phyloP scores from a whole-genome alignment of 164 flowering plant genomes.

The Vitis cinerea region DNA sequence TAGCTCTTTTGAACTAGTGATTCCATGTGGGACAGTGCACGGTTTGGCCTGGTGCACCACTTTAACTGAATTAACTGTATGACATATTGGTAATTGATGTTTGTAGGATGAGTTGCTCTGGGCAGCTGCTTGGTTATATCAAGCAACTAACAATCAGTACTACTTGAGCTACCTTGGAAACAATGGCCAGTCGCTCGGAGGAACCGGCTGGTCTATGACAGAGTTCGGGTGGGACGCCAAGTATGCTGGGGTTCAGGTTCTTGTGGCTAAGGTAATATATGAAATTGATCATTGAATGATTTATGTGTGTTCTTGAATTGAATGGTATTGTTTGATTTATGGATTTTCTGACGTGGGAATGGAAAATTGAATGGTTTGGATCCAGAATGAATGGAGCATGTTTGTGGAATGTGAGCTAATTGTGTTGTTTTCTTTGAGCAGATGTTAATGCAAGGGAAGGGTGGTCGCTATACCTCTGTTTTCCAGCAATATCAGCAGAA shows the following conservation, averaged over 20 bases:
- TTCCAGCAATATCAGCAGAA: conserved; percentile 65
- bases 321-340: too few relatives aligned
- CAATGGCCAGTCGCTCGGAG: conserved; percentile 84
- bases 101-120: conserved; percentile 88
- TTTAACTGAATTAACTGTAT: not conserved
- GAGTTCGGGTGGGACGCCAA: conserved; percentile 98
- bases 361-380: too few relatives aligned
- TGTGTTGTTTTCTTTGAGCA: conserved; percentile 19
- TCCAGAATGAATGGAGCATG: too few relatives aligned
- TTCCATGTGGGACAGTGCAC: too few relatives aligned
- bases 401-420: too few relatives aligned
- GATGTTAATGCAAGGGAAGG: conserved; percentile 88
- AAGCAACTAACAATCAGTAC: conserved; percentile 62
- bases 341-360: too few relatives aligned
- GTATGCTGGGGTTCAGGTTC: conserved; percentile 91
- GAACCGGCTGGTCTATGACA: conserved; percentile 93
- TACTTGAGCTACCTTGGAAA: conserved; percentile 66
- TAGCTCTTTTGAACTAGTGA: not conserved
- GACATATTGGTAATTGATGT: not conserved
- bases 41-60: too few relatives aligned
- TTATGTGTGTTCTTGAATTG: too few relatives aligned
- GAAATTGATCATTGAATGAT: not conserved
- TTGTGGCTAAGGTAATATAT: conserved; percentile 71
- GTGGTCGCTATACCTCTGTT: conserved; percentile 43
- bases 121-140: conserved; percentile 91